phyloP scores from a whole-genome alignment of 1,284 basidiomycete genomes.

The Moniliella sp. region DNA sequence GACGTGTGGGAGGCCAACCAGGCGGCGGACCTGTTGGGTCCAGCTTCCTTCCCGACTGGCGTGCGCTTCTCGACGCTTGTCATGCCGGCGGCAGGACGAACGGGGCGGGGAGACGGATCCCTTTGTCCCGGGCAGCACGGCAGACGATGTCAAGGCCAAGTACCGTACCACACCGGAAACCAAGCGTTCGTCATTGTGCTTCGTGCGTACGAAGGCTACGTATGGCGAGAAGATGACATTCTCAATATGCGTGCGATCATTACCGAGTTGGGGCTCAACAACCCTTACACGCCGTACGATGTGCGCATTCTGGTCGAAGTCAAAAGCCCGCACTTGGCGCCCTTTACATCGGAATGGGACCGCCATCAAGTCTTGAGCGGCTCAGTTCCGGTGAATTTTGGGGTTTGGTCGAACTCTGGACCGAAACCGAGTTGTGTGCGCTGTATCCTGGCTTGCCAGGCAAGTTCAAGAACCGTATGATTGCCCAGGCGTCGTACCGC shows the following conservation, averaged over 20 bases:
- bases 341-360: constrained; percentile 33
- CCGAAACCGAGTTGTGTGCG: constrained; percentile 30
- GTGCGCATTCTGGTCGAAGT: constrained; percentile 33
- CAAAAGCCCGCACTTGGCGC: constrained; percentile 22
- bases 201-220: constrained; percentile 30
- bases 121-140: constrained; percentile 1
- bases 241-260: constrained; percentile 32
- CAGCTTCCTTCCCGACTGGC: constrained; percentile 26
- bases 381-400: constrained; percentile 32
- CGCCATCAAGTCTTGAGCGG: constrained; percentile 26
- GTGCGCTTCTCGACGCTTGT: constrained; percentile 28
- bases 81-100: constrained; percentile 23
- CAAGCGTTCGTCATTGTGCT: constrained; percentile 31
- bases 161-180: constrained; percentile 23
- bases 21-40: constrained; percentile 15
- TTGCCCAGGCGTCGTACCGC: constrained; percentile 32
- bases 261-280: constrained; percentile 32
- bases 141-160: constrained; percentile 2
- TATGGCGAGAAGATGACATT: constrained; percentile 33
- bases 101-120: constrained; percentile 11
- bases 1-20: constrained; percentile 22
- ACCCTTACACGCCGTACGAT: constrained; percentile 31
- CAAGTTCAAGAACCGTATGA: constrained; percentile 32
- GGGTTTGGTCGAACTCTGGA: constrained; percentile 33
- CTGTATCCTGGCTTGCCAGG: constrained; percentile 30